These are phyloP conservation scores for Neonectria neomacrospora DNA, from an alignment of 2,329 filamentous ascomycete genomes.

Conservation along the genomic window DNA sequence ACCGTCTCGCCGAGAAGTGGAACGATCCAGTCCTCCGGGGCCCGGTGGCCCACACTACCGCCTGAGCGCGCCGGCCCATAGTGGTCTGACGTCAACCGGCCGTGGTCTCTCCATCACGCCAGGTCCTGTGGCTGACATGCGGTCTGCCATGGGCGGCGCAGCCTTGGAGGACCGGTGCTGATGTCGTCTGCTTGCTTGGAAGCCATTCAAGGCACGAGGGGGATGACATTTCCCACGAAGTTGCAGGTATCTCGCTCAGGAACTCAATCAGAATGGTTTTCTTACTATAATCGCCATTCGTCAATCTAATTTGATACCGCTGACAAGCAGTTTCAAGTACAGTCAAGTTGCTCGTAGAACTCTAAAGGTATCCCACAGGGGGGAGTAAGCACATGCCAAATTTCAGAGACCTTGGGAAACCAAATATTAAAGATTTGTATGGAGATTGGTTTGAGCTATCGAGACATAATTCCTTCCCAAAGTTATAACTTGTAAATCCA, in stretches of 20 bases:
- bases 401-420: neutral
- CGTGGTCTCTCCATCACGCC: slow-evolving; percentile 31
- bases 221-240: neutral
- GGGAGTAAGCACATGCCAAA: neutral
- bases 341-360: neutral
- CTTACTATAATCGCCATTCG: neutral
- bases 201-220: neutral
- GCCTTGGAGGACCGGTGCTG: neutral
- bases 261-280: neutral
- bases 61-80: slow-evolving; percentile 40
- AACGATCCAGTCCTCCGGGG: slow-evolving; percentile 12
- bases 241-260: neutral
- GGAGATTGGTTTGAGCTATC: slow-evolving; percentile 40
- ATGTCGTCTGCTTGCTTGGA: neutral
- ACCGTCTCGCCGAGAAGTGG: slow-evolving; percentile 22
- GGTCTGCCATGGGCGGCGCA: slow-evolving; percentile 4
- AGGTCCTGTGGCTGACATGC: slow-evolving; percentile 36
- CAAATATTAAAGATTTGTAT: slow-evolving; percentile 39
- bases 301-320: neutral
- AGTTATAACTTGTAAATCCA: slow-evolving; percentile 33
- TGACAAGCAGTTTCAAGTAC: neutral
- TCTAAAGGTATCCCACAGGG: neutral
- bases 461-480: slow-evolving; percentile 28
- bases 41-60: slow-evolving; percentile 26
- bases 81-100: slow-evolving; percentile 37